These are phyloP conservation scores for Perkinsus olseni DNA, from an alignment of 169 alveolate genomes.

Conservation along the genomic window DNA sequence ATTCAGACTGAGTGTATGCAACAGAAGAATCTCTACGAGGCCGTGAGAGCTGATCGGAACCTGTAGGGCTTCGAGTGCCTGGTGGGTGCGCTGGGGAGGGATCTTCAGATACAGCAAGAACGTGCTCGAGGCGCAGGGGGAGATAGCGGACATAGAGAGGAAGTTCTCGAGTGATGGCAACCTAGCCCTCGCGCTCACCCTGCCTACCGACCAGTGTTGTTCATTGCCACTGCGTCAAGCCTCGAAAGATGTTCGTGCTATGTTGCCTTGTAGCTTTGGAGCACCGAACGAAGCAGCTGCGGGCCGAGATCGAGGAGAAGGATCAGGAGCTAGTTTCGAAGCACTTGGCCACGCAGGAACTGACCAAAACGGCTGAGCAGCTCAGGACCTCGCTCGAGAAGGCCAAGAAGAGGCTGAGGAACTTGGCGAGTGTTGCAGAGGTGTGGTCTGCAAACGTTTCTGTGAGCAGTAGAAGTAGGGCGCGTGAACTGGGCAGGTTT, in stretches of 20 bases:
- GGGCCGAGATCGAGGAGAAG: not conserved
- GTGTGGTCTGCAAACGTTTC: not conserved
- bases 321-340: not conserved
- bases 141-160: not conserved
- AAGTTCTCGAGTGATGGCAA: not conserved
- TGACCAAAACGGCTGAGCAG: not conserved
- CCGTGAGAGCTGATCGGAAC: not conserved
- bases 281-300: not conserved
- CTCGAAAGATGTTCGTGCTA: too few relatives aligned
- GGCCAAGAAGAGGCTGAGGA: not conserved
- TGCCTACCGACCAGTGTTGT: too few relatives aligned
- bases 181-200: too few relatives aligned
- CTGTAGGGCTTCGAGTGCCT: not conserved
- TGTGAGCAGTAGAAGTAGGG: not conserved
- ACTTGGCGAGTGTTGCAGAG: not conserved
- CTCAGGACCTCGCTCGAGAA: not conserved
- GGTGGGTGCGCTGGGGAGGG: not conserved
- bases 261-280: not conserved
- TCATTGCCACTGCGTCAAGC: too few relatives aligned
- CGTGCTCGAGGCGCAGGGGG: not conserved
- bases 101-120: not conserved
- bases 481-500: not conserved
- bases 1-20: not conserved
- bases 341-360: not conserved
- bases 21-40: not conserved